A percentile compares a stretch with the other conserved stretches of the same genome.
Conservation (phyloP, 2,329 filamentous ascomycete genomes). For the Claviceps sp. region DNA sequence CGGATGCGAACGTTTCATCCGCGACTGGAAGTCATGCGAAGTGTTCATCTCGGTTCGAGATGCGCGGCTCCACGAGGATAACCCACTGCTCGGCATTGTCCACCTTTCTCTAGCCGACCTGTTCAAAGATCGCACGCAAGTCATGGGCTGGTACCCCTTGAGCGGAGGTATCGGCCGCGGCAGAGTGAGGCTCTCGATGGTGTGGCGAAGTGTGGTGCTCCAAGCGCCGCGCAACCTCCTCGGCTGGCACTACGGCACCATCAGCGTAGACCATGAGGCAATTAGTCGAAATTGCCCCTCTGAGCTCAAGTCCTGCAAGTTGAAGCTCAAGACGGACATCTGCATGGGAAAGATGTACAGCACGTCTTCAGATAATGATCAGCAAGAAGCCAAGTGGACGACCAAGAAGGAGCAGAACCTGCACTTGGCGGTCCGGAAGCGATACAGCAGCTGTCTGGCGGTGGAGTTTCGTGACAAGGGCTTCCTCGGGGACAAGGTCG, state of each 20-base stretch:
- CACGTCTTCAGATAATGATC: constrained; percentile 15
- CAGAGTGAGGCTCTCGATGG: constrained; percentile 53
- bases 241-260: constrained; percentile 61
- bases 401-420: constrained; percentile 30
- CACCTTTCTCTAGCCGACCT: constrained; percentile 51
- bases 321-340: constrained; percentile 48
- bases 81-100: constrained; percentile 56
- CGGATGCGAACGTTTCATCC: constrained; percentile 57
- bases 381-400: constrained; percentile 36
- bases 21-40: constrained; percentile 54
- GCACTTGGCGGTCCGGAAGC: constrained; percentile 43
- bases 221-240: constrained; percentile 43
- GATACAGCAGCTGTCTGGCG: constrained; percentile 43
- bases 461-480: constrained; percentile 34
- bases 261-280: constrained; percentile 45
- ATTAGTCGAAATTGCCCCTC: constrained; percentile 30
- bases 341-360: constrained; percentile 43
- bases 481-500: constrained; percentile 37
- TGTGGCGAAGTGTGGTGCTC: constrained; percentile 57
- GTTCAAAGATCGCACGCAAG: constrained; percentile 48
- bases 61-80: constrained; percentile 53
- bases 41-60: constrained; percentile 57
- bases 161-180: constrained; percentile 63
- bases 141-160: constrained; percentile 53
- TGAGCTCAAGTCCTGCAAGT: constrained; percentile 33